Evolutionary conservation across 2,329 filamentous ascomycete genomes (phyloP), one percentile per base, ranked within the genome.

Genomic region (Pestalotiopsis sp.): DNA sequence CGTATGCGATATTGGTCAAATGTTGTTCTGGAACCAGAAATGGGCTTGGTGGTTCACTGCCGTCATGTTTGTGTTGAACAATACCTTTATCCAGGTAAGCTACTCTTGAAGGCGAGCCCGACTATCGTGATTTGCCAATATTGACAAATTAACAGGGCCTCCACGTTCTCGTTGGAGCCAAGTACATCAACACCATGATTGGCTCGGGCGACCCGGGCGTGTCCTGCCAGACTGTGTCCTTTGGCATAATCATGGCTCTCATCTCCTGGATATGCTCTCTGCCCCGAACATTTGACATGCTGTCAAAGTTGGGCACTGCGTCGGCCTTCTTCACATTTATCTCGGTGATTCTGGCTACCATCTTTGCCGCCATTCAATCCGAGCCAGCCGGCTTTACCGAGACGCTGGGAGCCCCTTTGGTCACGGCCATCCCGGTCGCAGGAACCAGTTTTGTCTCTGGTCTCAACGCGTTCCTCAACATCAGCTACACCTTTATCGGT

Each of bases 401-500:
- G 0, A 82, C 83, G 4, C 78, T 79, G 5, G 93, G 93, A 1
- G 85, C 89, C 5, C 91, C 92, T 0, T 85, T 88, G 7, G 91
- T 96, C 5, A 89, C 90, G 0, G 89, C 89, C 0, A 78, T 95
- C 23, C 92, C 94, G 0, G 80, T 90, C 2, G 80, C 84, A 2
- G 89, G 91, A 20, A 97, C 93, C 0, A 92, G 92, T 0, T 97
- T 97, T 73, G 93, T 97, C 3, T 84, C 87, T 2, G 94, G 91
- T 25, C 91, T 97, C 86, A 94, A 90, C 66, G 95, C 95, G 0
- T 97, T 97, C 81, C 86, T 98, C 79, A 98, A 98, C 81, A 98
- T 98, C 77, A 93, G 91, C 81, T 98, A 97, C 79, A 97, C 95
- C 0, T 97, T 98, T 78, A 97, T 98, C 73, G 95, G 95, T 0